Evolutionary conservation across 768 basidiomycete genomes (phyloP).

Genomic region (Lentinula lateritia): DNA sequence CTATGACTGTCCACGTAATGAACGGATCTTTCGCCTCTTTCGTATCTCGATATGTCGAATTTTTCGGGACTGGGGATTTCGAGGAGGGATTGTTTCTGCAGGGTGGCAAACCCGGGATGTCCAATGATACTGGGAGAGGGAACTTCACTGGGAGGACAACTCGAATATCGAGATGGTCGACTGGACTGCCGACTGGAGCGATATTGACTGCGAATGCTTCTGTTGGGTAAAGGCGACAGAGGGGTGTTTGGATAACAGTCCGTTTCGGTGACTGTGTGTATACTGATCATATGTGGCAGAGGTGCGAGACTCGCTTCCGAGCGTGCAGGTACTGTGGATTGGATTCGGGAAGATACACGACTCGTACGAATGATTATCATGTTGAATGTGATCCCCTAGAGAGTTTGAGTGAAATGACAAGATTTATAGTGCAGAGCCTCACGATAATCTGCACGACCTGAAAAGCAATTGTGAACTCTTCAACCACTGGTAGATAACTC

Average conservation of each 20-base stretch:
- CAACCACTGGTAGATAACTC: neutral
- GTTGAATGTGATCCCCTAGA: constrained; percentile 26
- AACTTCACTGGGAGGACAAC: neutral
- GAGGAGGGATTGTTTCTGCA: neutral
- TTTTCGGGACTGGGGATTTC: neutral
- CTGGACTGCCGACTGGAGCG: neutral
- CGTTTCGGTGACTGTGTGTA: neutral
- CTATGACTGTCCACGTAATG: neutral
- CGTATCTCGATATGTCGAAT: neutral
- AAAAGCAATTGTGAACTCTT: neutral
- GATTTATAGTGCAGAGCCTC: constrained; percentile 4
- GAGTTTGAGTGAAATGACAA: neutral
- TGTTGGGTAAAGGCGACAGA: neutral
- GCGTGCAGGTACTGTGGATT: neutral
- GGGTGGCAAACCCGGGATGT: neutral
- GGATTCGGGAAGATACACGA: neutral
- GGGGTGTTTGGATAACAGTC: neutral
- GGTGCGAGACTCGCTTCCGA: neutral
- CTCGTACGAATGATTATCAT: constrained; percentile 20
- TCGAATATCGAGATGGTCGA: neutral
- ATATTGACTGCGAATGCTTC: neutral
- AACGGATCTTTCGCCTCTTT: neutral
- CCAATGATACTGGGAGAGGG: neutral
- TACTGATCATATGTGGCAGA: neutral
- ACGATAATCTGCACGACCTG: constrained; percentile 39